Evolutionary conservation across 768 basidiomycete genomes (phyloP), one percentile per base, ranked within the genome.

Genomic region (Coprinopsis strossmayeri): DNA sequence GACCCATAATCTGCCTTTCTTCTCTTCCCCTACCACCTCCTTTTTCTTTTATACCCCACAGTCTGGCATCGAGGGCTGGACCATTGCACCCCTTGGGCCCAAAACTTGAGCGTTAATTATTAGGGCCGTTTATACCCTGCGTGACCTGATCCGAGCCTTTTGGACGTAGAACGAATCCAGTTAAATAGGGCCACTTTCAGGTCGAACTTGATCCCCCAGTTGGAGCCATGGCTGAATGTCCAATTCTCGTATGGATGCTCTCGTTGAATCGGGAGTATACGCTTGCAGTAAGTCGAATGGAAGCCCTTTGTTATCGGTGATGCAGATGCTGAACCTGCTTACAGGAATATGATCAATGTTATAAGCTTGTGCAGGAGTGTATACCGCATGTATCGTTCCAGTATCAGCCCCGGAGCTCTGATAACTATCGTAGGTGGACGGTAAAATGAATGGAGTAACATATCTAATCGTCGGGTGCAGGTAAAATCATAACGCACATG

Each of bases 211-310:
- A 9, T 11, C 23, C 24, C 24, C 17, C 41, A n/a, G 5, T 38
- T 25, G 18, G n/a, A n/a, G n/a, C 23, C 42, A 50, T 50, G 50
- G 28, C 50, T 9, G 81, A 82, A 49, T 81, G 78, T 60, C 82
- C 83, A 10, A 79, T 88, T 53, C 73, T 89, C 23, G 81, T 86
- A 20, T 89, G 86, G 86, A 87, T 87, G 82, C 67, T 89, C 44
- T 84, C 82, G 3, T 65, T 87, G 60, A 87, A 87, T 56, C 72
- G 86, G 47, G 84, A 87, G 62, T 79, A 87, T 60, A 77, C 79
- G 11, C 69, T 72, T 63, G 76, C 81, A 62, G 86, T 82, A 58
- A 53, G 76, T 60, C 17, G 15, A 32, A 7, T 13, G 15, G 40
- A 35, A 23, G 47, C 37, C 39, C 46, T 48, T 38, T 54, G 44